Percentiles rank a stretch among this genome's conserved stretches.
Conservation (phyloP, 2,329 filamentous ascomycete genomes). For the Fusarium pseudocircinatum region DNA sequence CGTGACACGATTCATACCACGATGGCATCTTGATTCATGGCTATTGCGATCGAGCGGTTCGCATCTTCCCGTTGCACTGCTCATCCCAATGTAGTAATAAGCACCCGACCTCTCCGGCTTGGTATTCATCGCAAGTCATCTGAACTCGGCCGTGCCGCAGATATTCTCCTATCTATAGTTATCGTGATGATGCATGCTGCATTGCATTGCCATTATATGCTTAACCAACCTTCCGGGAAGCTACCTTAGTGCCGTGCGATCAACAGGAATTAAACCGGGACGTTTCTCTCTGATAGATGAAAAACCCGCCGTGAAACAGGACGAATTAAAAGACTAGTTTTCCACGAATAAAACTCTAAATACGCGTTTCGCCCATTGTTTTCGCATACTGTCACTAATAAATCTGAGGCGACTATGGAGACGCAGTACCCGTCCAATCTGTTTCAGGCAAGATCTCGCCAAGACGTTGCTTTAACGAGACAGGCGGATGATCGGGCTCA, state of each 20-base stretch:
- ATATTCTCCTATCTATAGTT: not conserved
- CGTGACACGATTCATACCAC: not conserved
- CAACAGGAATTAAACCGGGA: not conserved
- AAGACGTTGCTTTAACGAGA: not conserved
- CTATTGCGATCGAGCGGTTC: not conserved
- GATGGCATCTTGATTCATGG: constrained; percentile 3
- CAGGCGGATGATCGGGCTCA: constrained; percentile 13
- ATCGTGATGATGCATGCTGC: not conserved
- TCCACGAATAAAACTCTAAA: constrained; percentile 9
- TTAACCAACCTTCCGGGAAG: not conserved
- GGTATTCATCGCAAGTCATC: not conserved
- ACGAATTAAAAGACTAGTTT: not conserved
- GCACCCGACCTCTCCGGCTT: not conserved
- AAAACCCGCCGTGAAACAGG: constrained; percentile 6
- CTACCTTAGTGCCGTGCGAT: not conserved
- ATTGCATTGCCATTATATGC: constrained; percentile 6
- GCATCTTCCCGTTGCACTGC: not conserved
- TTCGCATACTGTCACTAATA: not conserved
- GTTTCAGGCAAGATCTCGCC: constrained; percentile 15
- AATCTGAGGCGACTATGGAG: constrained; percentile 7
- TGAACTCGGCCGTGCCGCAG: not conserved
- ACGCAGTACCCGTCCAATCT: not conserved
- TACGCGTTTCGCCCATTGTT: not conserved
- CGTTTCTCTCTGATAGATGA: not conserved
- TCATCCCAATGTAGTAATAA: not conserved